Percentiles rank a stretch among this genome's conserved stretches.
Evolutionary conservation across 2,329 filamentous ascomycete species (phyloP).

Genomic region (Coleophoma crateriformis): DNA sequence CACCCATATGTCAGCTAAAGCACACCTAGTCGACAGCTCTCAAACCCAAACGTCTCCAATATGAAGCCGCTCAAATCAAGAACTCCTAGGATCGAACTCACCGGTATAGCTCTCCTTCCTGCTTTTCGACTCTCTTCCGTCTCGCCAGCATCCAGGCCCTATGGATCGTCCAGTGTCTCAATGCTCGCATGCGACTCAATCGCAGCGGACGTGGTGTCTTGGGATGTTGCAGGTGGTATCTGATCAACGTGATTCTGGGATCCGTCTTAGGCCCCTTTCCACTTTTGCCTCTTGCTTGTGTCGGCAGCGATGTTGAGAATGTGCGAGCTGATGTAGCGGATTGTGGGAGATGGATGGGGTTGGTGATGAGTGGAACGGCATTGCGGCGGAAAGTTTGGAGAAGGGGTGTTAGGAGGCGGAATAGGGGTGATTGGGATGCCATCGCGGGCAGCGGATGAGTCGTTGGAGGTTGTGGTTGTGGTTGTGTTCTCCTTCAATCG

Average conservation of each 20-base stretch:
- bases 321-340: background rate
- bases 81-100: slow-evolving; percentile 27
- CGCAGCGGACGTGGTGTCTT: slow-evolving; percentile 71
- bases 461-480: background rate
- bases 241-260: slow-evolving; percentile 46
- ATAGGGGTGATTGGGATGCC: background rate
- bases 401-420: slow-evolving; percentile 1
- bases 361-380: background rate
- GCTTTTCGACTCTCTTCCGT: slow-evolving; percentile 57
- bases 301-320: background rate
- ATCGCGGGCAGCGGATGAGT: background rate
- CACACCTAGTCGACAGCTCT: background rate
- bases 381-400: slow-evolving; percentile 1
- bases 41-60: background rate
- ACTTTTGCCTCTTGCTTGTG: background rate
- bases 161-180: slow-evolving; percentile 99
- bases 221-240: slow-evolving; percentile 66
- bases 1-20: too few relatives aligned
- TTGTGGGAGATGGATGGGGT: background rate
- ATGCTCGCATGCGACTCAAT: slow-evolving; percentile 78
- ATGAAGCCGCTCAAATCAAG: too few relatives aligned
- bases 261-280: slow-evolving; percentile 15
- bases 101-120: slow-evolving; percentile 68
- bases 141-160: slow-evolving; percentile 86
- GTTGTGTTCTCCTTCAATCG: background rate